These are phyloP conservation scores for Beauveria pseudobassiana DNA, from an alignment of 2,329 filamentous ascomycete species.

Conservation along the genomic window DNA sequence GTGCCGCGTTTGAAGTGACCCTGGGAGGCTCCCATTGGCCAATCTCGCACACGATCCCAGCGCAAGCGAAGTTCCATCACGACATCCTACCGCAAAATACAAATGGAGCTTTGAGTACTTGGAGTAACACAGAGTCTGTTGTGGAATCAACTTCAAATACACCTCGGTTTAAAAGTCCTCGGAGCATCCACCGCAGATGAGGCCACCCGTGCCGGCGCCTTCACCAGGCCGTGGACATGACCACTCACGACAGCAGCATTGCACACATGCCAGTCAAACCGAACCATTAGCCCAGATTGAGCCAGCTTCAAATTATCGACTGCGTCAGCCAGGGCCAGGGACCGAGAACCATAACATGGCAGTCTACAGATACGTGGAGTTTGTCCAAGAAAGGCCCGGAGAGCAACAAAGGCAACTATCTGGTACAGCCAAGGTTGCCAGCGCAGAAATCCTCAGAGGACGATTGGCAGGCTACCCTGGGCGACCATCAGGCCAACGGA, in stretches of 20 bases:
- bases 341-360: background rate
- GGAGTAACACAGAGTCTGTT: too few relatives aligned
- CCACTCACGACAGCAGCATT: background rate
- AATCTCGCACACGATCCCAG: background rate
- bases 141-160: background rate
- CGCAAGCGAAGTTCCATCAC: background rate
- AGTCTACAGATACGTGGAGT: background rate
- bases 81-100: too few relatives aligned
- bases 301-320: background rate
- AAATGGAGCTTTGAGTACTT: too few relatives aligned
- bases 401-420: background rate
- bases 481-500: background rate
- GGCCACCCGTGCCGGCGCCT: background rate
- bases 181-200: background rate
- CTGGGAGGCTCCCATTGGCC: background rate
- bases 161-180: background rate
- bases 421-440: background rate
- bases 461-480: background rate
- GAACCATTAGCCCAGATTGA: too few relatives aligned
- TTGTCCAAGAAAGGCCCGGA: background rate
- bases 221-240: background rate
- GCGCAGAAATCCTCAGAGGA: background rate
- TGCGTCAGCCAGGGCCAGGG: background rate
- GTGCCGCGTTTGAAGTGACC: background rate
- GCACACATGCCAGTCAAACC: background rate